A percentile compares a stretch with the other conserved stretches of the same genome.
phyloP scores from a whole-genome alignment of 345 rosid species.

The Kandelia obovata region DNA sequence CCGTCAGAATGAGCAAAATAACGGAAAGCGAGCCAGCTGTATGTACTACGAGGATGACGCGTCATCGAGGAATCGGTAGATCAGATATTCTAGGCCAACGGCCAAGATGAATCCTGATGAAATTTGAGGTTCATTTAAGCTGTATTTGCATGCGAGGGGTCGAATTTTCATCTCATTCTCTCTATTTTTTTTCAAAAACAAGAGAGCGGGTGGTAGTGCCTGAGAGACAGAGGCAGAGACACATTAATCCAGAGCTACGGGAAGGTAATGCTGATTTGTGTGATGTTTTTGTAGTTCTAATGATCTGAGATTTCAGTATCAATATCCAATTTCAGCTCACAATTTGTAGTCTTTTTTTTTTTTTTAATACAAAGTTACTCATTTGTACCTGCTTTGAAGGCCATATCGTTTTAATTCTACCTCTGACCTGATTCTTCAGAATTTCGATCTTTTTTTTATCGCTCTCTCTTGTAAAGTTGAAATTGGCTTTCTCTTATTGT shows the following conservation, averaged over 20 bases:
- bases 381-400: background rate
- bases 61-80: slow-evolving; percentile 19
- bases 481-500: background rate
- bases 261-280: slow-evolving; percentile 7
- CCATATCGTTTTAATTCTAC: background rate
- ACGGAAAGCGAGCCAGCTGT: slow-evolving; percentile 45
- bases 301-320: too few species aligned
- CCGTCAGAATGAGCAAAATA: slow-evolving; percentile 3
- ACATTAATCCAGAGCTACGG: too few species aligned
- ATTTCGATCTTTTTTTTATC: background rate
- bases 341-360: background rate
- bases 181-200: slow-evolving; percentile 2
- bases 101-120: slow-evolving; percentile 24
- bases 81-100: slow-evolving; percentile 23
- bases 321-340: background rate
- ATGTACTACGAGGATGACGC: slow-evolving; percentile 20
- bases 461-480: too few species aligned
- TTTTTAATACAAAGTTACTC: background rate
- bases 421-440: background rate
- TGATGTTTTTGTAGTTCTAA: too few species aligned
- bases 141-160: slow-evolving; percentile 30
- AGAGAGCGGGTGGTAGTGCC: slow-evolving; percentile 40
- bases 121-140: slow-evolving; percentile 37
- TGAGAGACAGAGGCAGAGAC: background rate
- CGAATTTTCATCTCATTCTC: slow-evolving; percentile 21